phyloP scores from a whole-genome alignment of 768 basidiomycete genomes.

The Multifurca ochricompacta region DNA sequence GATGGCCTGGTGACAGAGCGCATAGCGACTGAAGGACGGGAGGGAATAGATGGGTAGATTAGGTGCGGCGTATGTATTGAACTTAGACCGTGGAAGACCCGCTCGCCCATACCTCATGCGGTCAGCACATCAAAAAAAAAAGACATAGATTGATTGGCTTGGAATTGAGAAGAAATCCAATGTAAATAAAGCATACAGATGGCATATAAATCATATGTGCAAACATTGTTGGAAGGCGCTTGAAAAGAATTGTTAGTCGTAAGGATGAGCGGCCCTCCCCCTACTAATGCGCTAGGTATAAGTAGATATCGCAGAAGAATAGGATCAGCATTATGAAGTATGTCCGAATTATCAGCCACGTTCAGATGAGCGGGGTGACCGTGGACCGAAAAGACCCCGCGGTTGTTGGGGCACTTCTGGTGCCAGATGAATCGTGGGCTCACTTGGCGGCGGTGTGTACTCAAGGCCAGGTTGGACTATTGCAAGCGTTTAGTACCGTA shows the following conservation, averaged over 20 bases:
- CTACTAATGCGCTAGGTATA: neutral
- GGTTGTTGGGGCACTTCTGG: constrained; percentile 46
- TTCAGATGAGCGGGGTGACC: constrained; percentile 42
- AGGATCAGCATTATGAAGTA: neutral
- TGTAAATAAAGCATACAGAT: constrained; percentile 1
- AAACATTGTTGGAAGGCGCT: neutral
- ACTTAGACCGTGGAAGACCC: no score
- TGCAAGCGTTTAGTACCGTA: neutral
- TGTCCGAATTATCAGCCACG: neutral
- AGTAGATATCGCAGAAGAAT: constrained; percentile 2
- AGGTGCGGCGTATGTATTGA: no score
- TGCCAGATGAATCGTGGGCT: constrained; percentile 48
- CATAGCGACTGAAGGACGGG: no score
- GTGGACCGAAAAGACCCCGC: constrained; percentile 68
- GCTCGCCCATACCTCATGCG: no score
- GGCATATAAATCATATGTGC: neutral
- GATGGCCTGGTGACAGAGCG: no score
- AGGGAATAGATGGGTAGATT: no score
- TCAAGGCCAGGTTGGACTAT: constrained; percentile 50
- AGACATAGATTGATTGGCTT: neutral
- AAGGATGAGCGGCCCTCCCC: neutral
- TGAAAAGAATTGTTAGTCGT: neutral
- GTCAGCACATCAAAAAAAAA: neutral
- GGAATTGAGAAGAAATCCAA: neutral
- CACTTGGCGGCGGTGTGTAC: constrained; percentile 55